phyloP scores from a whole-genome alignment of 2,329 filamentous ascomycete genomes.

The Ophiostoma sp. region DNA sequence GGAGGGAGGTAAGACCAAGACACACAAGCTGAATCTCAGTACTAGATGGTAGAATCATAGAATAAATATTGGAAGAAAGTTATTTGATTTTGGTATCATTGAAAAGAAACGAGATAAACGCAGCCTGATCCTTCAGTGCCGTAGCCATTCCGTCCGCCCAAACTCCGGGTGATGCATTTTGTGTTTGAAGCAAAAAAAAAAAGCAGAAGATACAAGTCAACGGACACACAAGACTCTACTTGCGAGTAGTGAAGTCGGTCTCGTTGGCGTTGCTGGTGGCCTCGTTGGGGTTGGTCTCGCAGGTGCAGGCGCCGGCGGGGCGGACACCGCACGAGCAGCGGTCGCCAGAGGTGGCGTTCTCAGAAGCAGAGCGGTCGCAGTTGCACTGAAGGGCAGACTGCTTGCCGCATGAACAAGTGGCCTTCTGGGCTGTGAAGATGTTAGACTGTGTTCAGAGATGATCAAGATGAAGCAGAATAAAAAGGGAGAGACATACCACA shows the following conservation, averaged over 20 bases:
- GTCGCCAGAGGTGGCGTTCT: slow-evolving; percentile 68
- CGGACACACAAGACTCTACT: slow-evolving; percentile 30
- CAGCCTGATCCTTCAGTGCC: slow-evolving; percentile 4
- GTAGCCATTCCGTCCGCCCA: background rate
- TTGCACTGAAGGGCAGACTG: slow-evolving; percentile 79
- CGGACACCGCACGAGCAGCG: slow-evolving; percentile 80
- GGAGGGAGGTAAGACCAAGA: no score
- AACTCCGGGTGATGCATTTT: slow-evolving; percentile 9
- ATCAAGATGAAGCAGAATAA: background rate
- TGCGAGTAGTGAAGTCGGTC: slow-evolving; percentile 79
- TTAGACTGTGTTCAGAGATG: no score
- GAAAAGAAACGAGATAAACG: background rate
- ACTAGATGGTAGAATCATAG: no score
- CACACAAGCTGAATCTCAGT: no score
- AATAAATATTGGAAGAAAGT: background rate
- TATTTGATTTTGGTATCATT: background rate
- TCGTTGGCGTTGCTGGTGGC: slow-evolving; percentile 59
- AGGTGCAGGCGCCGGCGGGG: slow-evolving; percentile 74
- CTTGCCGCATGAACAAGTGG: slow-evolving; percentile 84
- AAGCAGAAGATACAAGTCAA: no score
- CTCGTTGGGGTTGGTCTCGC: slow-evolving; percentile 63
- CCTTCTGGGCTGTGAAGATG: slow-evolving; percentile 49
- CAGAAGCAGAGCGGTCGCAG: slow-evolving; percentile 67
- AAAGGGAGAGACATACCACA: slow-evolving; percentile 46
- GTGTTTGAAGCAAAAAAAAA: no score